Base-by-base conservation (phyloP, 1,284 basidiomycete genomes). In the Phellopilus nigrolimitatus region DNA sequence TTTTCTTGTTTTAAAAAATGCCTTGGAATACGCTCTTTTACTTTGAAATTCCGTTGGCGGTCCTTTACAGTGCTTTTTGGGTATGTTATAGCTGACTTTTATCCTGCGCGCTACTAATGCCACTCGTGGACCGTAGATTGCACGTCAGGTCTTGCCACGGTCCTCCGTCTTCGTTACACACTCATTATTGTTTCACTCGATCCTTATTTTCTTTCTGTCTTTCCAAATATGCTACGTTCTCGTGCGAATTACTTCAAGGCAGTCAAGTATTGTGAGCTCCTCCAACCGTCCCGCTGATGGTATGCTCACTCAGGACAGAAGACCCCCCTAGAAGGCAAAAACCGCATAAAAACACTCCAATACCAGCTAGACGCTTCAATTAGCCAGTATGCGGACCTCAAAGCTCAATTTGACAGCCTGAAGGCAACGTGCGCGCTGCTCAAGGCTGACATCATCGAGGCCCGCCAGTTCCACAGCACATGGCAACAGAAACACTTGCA, bases 401-500 rank as follows among this genome's bases (percentile, higher is more conserved):
- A 44, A 15, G 12, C 24, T 13, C 30, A 43, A n/a, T 44, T 43
- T n/a, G 28, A 44, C 19, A 25, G 30, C 12, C 40, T 44, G 21
- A 27, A 38, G 8, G 34, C 41, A 3, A 24, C 25, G 21, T 22
- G 36, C 22, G 33, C 49, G 13, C 40, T 51, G 24, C 22, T 44
- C 9, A 51, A 44, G 24, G 49, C 42, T 2, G 49, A 51, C 19
- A 24, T n/a, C 24, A 28, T 15, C 4, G 22, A 27, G 24, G 30
- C 49, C 10, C 22, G 21, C 19, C n/a, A 28, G 33, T 10, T 15
- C 19, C 41, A 44, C 10, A 24, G 10, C 7, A 22, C 21, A n/a
- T 44, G 47, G 13, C 17, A 34, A 21, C 30, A 19, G 30, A 39
- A 47, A 19, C 44, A 52, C 12, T 13, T 47, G 27, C 43, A 19